Evolutionary conservation across 75 land plant genomes (phyloP), one percentile per base, ranked within the genome.

Genomic region (Sequoiadendron giganteum): DNA sequence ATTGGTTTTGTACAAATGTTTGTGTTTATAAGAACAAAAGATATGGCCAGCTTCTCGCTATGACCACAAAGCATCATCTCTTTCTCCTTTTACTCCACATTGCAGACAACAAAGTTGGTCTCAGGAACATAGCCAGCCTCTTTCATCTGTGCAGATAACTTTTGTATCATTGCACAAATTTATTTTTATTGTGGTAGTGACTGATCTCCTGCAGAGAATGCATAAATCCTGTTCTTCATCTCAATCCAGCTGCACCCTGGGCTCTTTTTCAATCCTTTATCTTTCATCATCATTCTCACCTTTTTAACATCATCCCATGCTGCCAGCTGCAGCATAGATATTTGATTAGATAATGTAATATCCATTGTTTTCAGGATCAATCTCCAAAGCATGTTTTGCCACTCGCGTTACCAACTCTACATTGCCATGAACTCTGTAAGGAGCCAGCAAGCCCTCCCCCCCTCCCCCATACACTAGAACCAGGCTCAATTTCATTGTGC

Each of bases 281-380:
- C 30, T 32, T 30, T 52, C 43, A 84, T 52, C 56, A 30, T 32
- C 48, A 6, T 30, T 84, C 85, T 84, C 38, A 52, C 85, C n/a
- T 32, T 47, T 84, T n/a, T 43, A 1, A 43, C 85, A 84, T 84
- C 85, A 48, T 84, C 47, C 85, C 85, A 52, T 19, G n/a, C 85
- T 92, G 65, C 93, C 93, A 88, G 72, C 88, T 86, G 95, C 85
- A 30, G 87, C 86, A 89, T 93, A 88, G 10, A 87, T 45, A 73
- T 91, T 92, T 10, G 83, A 75, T 13, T 93, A 76, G 78, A 86
- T 77, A 25, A 81, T 83, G 15, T 85, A 86, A 82, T 73, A 85
- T 18, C 88, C 77, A 30, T 54, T 36, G 86, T 90, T 90, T 16
- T 70, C 90, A 49, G 94, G 94, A 40, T 93, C 93, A 56, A 93